These are phyloP conservation scores for Ascochyta clinopodiicola DNA, from an alignment of 2,329 filamentous ascomycete species.

Conservation along the genomic window DNA sequence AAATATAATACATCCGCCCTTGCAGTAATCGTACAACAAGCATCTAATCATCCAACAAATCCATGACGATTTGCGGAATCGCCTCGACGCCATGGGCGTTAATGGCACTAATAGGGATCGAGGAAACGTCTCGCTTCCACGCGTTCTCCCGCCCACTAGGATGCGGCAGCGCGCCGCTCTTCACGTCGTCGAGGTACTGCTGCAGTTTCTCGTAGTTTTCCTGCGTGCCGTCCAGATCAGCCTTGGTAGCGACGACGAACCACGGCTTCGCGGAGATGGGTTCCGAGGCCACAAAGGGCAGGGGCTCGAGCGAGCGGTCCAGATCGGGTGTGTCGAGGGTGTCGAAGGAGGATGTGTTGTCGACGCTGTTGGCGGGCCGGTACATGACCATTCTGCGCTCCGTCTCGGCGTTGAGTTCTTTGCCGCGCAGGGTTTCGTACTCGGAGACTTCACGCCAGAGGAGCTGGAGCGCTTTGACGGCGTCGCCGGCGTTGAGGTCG, in stretches of 20 bases:
- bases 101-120: conserved; percentile 89
- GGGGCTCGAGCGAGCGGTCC: conserved; percentile 35
- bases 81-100: conserved; percentile 80
- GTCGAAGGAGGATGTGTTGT: conserved; percentile 24
- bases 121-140: conserved; percentile 64
- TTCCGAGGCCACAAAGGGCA: conserved; percentile 61
- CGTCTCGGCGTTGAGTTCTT: conserved; percentile 70
- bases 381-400: conserved; percentile 68
- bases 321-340: conserved; percentile 32
- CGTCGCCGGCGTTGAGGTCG: conserved; percentile 80
- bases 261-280: conserved; percentile 93
- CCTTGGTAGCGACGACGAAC: conserved; percentile 95
- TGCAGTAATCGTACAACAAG: background rate
- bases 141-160: conserved; percentile 73
- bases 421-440: conserved; percentile 82
- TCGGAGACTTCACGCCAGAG: conserved; percentile 91
- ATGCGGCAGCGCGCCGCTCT: conserved; percentile 68
- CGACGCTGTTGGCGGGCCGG: conserved; percentile 33
- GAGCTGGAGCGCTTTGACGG: conserved; percentile 76
- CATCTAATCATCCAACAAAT: conserved; percentile 59
- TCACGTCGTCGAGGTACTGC: conserved; percentile 72
- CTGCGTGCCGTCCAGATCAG: conserved; percentile 79
- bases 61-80: conserved; percentile 75
- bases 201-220: conserved; percentile 76
- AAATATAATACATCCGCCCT: background rate